Percentiles rank a stretch among this genome's conserved stretches.
phyloP scores from a whole-genome alignment of 2,329 filamentous ascomycete genomes.

The Thermothelomyces thermophilus region DNA sequence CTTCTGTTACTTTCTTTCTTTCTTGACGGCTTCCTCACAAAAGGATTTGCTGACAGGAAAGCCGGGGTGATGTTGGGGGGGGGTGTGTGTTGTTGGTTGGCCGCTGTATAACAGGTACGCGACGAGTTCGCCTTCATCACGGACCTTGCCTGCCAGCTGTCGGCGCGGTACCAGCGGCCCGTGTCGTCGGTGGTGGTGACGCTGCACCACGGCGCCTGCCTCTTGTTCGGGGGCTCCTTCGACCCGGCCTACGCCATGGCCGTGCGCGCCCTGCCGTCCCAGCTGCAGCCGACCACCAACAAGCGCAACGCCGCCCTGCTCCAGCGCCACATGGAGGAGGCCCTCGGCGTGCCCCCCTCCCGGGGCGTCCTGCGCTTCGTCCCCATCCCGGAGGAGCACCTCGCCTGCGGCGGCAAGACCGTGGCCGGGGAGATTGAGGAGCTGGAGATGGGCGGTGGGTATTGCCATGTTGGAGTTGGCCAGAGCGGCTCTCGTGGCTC shows the following conservation, averaged over 20 bases:
- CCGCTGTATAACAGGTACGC: slow-evolving; percentile 49
- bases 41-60: not conserved
- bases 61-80: no score
- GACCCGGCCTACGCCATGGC: slow-evolving; percentile 75
- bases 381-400: slow-evolving; percentile 61
- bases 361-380: slow-evolving; percentile 70
- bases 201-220: slow-evolving; percentile 66
- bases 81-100: no score
- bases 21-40: not conserved
- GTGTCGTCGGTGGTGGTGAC: slow-evolving; percentile 68
- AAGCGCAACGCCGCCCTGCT: slow-evolving; percentile 73
- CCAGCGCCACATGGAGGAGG: slow-evolving; percentile 66
- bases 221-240: slow-evolving; percentile 68
- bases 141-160: slow-evolving; percentile 65
- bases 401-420: slow-evolving; percentile 66
- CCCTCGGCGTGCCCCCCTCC: slow-evolving; percentile 57
- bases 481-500: no score
- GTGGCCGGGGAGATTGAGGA: slow-evolving; percentile 61
- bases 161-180: slow-evolving; percentile 67
- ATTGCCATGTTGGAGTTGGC: not conserved
- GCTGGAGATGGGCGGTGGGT: slow-evolving; percentile 29
- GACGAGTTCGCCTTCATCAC: slow-evolving; percentile 71
- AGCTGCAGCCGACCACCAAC: slow-evolving; percentile 69
- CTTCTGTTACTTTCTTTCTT: no score
- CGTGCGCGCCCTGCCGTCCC: slow-evolving; percentile 61